A percentile compares a stretch with the other conserved stretches of the same genome.
These are phyloP conservation scores for Colletotrichum nymphaeae DNA, from an alignment of 2,329 filamentous ascomycete genomes.

Conservation along the genomic window DNA sequence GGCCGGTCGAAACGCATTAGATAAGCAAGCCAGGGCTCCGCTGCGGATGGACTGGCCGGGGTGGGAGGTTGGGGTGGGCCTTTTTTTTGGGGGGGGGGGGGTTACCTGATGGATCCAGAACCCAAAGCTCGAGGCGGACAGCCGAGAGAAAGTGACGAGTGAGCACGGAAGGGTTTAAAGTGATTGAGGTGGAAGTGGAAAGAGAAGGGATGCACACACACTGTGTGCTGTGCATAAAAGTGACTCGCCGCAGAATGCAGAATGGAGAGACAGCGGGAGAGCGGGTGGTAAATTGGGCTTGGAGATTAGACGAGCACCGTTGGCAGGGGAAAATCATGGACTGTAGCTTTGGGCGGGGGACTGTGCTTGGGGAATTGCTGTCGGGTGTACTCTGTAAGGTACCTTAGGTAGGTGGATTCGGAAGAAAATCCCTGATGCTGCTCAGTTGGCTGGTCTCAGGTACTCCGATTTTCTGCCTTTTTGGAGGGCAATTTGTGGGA, in stretches of 20 bases:
- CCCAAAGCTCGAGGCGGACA: conserved; percentile 5
- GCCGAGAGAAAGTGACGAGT: not conserved
- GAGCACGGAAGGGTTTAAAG: not conserved
- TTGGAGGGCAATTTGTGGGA: conserved; percentile 6
- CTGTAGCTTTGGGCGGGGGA: conserved; percentile 19
- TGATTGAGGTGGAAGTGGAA: not conserved
- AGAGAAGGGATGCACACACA: conserved; percentile 1
- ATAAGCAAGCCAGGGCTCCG: conserved; percentile 39
- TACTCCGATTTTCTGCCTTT: conserved; percentile 17
- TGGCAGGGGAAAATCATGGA: conserved; percentile 4
- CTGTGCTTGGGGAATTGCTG: not conserved
- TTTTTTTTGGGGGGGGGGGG: not conserved
- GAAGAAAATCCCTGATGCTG: conserved; percentile 24
- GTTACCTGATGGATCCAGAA: not conserved
- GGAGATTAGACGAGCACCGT: conserved; percentile 26
- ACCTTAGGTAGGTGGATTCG: not conserved
- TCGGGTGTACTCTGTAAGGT: too few species aligned
- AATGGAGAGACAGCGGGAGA: not conserved
- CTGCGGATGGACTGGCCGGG: conserved; percentile 23
- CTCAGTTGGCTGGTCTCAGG: not conserved
- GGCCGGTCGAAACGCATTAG: conserved; percentile 39
- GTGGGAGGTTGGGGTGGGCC: conserved; percentile 1
- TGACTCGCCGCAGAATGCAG: not conserved
- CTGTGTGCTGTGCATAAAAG: conserved; percentile 14
- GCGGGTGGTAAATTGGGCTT: not conserved